phyloP scores from a whole-genome alignment of 805 yeast species.

The Nakazawaea wyomingensis region DNA sequence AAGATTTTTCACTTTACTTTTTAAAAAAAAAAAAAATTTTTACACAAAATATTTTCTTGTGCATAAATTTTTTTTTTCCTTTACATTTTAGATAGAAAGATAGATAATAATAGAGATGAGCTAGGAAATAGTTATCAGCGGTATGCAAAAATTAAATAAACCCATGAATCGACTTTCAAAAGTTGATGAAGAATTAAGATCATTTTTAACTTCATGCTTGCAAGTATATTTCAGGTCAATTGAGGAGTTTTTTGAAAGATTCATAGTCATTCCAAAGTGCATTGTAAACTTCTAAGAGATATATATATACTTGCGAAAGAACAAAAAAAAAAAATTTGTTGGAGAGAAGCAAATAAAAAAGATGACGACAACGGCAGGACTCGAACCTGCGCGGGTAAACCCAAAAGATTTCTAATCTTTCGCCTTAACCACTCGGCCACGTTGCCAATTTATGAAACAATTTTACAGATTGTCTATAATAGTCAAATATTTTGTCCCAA shows the following conservation, averaged over 20 bases:
- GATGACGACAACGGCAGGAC: constrained; percentile 66
- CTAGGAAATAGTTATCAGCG: too few relatives aligned
- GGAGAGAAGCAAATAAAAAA: constrained; percentile 21
- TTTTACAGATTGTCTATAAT: neutral
- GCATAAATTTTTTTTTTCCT: constrained; percentile 4
- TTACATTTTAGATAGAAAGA: neutral
- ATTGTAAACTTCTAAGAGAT: too few relatives aligned
- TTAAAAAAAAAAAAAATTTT: constrained; percentile 5
- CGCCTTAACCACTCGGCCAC: constrained; percentile 68
- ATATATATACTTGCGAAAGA: too few relatives aligned
- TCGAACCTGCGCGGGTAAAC: constrained; percentile 64
- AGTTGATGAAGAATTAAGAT: too few relatives aligned
- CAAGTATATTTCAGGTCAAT: too few relatives aligned
- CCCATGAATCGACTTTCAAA: too few relatives aligned
- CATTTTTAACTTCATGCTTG: too few relatives aligned
- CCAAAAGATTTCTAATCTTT: constrained; percentile 58
- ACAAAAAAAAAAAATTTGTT: neutral
- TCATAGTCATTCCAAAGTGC: too few relatives aligned
- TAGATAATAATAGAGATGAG: neutral
- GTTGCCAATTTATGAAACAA: constrained; percentile 19
- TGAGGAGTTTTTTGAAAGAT: too few relatives aligned
- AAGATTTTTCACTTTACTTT: constrained; percentile 7
- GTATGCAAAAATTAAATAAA: too few relatives aligned
- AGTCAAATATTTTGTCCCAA: neutral
- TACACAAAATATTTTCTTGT: constrained; percentile 6